Percentiles rank a stretch among this genome's conserved stretches.
phyloP scores from a whole-genome alignment of 2,329 filamentous ascomycete species.

The Cladosporium sp. region DNA sequence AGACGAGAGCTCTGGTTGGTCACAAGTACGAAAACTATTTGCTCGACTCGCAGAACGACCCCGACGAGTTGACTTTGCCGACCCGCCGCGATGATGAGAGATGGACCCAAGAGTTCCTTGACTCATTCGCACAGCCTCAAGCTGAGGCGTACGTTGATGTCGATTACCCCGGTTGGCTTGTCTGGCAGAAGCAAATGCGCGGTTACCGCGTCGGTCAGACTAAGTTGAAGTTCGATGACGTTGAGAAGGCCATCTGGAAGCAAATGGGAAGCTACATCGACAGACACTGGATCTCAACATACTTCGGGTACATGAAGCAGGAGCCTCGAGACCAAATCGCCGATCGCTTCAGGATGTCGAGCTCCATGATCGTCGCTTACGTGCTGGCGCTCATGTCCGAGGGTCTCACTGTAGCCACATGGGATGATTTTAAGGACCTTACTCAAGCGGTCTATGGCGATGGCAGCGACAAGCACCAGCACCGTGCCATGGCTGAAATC shows the following conservation, averaged over 20 bases:
- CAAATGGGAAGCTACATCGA: constrained; percentile 78
- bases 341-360: constrained; percentile 86
- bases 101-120: constrained; percentile 75
- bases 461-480: constrained; percentile 94
- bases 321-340: constrained; percentile 77
- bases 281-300: constrained; percentile 78
- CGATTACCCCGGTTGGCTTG: constrained; percentile 92
- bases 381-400: constrained; percentile 86
- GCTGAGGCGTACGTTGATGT: constrained; percentile 86
- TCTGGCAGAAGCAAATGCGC: constrained; percentile 84
- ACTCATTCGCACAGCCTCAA: constrained; percentile 69
- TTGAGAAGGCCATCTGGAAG: constrained; percentile 67
- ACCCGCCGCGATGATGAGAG: constrained; percentile 69
- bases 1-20: constrained; percentile 77
- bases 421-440: constrained; percentile 83
- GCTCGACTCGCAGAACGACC: constrained; percentile 69
- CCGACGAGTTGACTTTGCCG: constrained; percentile 68
- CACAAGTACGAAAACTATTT: constrained; percentile 88
- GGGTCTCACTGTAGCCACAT: constrained; percentile 68
- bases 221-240: constrained; percentile 71
- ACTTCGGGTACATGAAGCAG: constrained; percentile 92
- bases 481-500: constrained; percentile 92
- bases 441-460: constrained; percentile 76
- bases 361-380: constrained; percentile 80
- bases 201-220: constrained; percentile 69